Evolutionary conservation across 169 alveolate species (phyloP).

Genomic region (Amoebophrya sp.): DNA sequence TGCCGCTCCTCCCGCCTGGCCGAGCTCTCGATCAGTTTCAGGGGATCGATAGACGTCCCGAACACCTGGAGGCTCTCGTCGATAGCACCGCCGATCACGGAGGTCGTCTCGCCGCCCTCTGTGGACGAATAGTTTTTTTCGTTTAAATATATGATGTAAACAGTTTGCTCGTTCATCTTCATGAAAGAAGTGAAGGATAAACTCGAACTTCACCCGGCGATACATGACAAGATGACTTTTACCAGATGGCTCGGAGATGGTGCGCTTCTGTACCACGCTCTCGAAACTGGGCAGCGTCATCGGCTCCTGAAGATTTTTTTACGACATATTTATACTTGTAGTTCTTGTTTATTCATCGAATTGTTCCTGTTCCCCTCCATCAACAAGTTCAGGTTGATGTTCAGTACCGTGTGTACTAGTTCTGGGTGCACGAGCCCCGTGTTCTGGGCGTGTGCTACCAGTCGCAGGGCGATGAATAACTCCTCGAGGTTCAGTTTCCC

Average conservation of each 20-base stretch:
- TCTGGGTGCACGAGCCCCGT: neutral
- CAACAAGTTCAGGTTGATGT: too few species aligned
- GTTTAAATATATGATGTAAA: too few species aligned
- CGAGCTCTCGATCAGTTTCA: neutral
- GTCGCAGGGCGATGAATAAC: conserved; percentile 58
- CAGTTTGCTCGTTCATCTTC: too few species aligned
- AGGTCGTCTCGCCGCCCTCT: too few species aligned
- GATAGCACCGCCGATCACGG: neutral
- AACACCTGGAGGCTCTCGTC: neutral
- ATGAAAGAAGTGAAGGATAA: too few species aligned
- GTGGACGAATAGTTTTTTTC: too few species aligned
- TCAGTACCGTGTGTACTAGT: neutral
- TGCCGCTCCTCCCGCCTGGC: neutral
- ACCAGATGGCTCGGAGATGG: neutral
- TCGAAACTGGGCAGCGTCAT: neutral
- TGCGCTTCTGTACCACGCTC: neutral
- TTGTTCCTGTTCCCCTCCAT: too few species aligned
- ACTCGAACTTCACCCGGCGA: too few species aligned
- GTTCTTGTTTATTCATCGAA: neutral
- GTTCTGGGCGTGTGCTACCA: conserved; percentile 71
- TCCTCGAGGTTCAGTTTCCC: conserved; percentile 56
- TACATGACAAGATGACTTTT: too few species aligned
- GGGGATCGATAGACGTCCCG: neutral
- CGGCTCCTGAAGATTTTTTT: neutral
- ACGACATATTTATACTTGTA: neutral